Evolutionary conservation across 306 rosid species (phyloP).

Genomic region (Sicyos edulis): DNA sequence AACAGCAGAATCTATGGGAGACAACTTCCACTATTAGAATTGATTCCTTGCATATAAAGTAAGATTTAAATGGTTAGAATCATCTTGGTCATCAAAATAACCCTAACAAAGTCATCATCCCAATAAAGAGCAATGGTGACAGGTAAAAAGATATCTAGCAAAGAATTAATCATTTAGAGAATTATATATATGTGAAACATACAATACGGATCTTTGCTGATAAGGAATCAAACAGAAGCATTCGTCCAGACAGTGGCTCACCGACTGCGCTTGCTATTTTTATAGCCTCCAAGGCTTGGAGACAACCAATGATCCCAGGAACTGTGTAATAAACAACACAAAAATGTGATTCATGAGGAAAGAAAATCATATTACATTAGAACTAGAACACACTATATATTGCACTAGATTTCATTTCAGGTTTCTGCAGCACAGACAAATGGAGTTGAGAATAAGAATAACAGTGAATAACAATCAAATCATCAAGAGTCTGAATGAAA

Average conservation of each 20-base stretch:
- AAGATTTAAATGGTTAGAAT: not conserved
- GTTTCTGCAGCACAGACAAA: slow-evolving; percentile 1
- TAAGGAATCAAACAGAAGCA: slow-evolving; percentile 89
- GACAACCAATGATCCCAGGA: slow-evolving; percentile 96
- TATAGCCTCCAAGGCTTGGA: slow-evolving; percentile 95
- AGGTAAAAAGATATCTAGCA: not conserved
- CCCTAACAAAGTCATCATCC: not conserved
- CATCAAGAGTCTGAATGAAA: not conserved
- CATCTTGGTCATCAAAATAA: not conserved
- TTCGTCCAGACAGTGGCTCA: slow-evolving; percentile 79
- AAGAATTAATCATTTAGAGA: not conserved
- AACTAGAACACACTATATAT: not conserved
- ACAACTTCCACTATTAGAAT: not conserved
- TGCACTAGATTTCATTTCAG: not conserved
- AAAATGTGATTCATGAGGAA: slow-evolving; percentile 1
- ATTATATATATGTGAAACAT: slow-evolving; percentile 29
- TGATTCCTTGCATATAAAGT: not conserved
- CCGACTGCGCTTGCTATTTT: slow-evolving; percentile 83
- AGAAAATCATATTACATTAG: not conserved
- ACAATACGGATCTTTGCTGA: slow-evolving; percentile 70
- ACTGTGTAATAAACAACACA: slow-evolving; percentile 41
- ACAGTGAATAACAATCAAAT: not conserved
- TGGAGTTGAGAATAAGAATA: not conserved
- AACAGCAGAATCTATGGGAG: not conserved
- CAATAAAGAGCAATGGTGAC: not conserved